Conservation (phyloP, 2,329 filamentous ascomycete genomes). For the Botryosphaeria dothidea region DNA sequence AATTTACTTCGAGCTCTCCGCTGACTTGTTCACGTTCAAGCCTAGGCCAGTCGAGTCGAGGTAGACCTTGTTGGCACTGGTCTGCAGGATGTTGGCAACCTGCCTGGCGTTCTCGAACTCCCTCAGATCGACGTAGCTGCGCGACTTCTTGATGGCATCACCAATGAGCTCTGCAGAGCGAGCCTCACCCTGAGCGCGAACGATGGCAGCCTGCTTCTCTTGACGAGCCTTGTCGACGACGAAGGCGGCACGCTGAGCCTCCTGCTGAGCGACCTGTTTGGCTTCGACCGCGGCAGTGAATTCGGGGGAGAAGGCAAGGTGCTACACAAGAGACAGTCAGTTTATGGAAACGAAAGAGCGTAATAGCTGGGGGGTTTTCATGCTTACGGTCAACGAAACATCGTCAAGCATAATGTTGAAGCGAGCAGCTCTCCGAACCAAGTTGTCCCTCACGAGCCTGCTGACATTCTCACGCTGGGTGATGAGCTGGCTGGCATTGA, state of each 20-base stretch:
- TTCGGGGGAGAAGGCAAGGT: slow-evolving; percentile 69
- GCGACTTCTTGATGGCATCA: slow-evolving; percentile 99
- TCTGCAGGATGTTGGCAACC: slow-evolving; percentile 86
- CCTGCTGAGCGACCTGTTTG: slow-evolving; percentile 76
- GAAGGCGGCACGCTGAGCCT: slow-evolving; percentile 95
- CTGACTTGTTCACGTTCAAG: slow-evolving; percentile 69
- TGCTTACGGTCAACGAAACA: slow-evolving; percentile 86
- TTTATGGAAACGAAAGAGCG: background rate
- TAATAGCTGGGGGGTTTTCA: slow-evolving; percentile 28
- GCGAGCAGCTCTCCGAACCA: slow-evolving; percentile 83
- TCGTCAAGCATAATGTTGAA: slow-evolving; percentile 99
- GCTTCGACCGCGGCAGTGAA: slow-evolving; percentile 70
- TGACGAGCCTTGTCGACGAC: slow-evolving; percentile 98
- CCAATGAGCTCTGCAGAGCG: slow-evolving; percentile 97
- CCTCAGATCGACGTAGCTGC: slow-evolving; percentile 93
- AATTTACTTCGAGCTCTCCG: slow-evolving; percentile 29
- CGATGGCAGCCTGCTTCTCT: slow-evolving; percentile 98
- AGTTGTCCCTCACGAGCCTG: slow-evolving; percentile 85
- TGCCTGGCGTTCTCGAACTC: slow-evolving; percentile 95
- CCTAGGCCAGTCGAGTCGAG: slow-evolving; percentile 89
- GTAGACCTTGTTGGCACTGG: slow-evolving; percentile 90
- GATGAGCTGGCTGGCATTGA: slow-evolving; percentile 97
- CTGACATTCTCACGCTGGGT: slow-evolving; percentile 98
- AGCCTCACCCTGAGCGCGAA: slow-evolving; percentile 98
- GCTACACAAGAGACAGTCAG: slow-evolving; percentile 42